A percentile compares a stretch with the other conserved stretches of the same genome.
Evolutionary conservation across 2,329 filamentous ascomycete genomes (phyloP).

Genomic region (Aulographum hederae): DNA sequence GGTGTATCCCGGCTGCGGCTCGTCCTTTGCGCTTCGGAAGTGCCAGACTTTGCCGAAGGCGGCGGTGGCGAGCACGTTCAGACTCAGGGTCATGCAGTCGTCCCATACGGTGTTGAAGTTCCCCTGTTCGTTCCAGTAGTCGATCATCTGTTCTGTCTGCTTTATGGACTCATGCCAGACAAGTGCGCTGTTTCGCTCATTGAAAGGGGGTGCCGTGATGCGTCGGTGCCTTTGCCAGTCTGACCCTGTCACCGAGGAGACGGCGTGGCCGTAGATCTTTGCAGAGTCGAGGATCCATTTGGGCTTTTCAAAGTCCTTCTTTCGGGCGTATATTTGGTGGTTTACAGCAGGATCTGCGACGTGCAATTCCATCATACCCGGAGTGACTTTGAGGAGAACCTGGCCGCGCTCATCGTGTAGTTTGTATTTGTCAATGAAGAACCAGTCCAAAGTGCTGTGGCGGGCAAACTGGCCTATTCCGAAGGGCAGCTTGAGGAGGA

Average conservation of each 20-base stretch:
- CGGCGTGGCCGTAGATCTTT: not conserved
- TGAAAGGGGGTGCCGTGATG: slow-evolving; percentile 24
- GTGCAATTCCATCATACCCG: not conserved
- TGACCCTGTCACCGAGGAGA: slow-evolving; percentile 5
- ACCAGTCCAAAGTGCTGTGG: not conserved
- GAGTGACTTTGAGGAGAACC: not conserved
- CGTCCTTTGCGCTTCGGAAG: too few relatives aligned
- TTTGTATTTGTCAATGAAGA: not conserved
- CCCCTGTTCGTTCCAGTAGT: too few relatives aligned
- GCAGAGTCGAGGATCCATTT: not conserved
- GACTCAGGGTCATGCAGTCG: too few relatives aligned
- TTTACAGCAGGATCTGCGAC: slow-evolving; percentile 1
- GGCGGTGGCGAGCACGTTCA: too few relatives aligned
- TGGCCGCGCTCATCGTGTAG: not conserved
- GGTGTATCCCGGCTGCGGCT: too few relatives aligned
- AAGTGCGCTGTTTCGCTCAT: slow-evolving; percentile 20
- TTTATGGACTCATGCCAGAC: slow-evolving; percentile 20
- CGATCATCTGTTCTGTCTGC: slow-evolving; percentile 15
- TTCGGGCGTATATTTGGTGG: not conserved
- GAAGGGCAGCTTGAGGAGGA: not conserved
- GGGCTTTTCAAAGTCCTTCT: slow-evolving; percentile 1
- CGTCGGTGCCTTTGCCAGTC: slow-evolving; percentile 26
- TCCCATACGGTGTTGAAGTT: too few relatives aligned
- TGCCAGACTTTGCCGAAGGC: too few relatives aligned
- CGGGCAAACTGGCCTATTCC: not conserved